Evolutionary conservation across 129 eudicot genomes (phyloP).

Genomic region (Apium graveolens): DNA sequence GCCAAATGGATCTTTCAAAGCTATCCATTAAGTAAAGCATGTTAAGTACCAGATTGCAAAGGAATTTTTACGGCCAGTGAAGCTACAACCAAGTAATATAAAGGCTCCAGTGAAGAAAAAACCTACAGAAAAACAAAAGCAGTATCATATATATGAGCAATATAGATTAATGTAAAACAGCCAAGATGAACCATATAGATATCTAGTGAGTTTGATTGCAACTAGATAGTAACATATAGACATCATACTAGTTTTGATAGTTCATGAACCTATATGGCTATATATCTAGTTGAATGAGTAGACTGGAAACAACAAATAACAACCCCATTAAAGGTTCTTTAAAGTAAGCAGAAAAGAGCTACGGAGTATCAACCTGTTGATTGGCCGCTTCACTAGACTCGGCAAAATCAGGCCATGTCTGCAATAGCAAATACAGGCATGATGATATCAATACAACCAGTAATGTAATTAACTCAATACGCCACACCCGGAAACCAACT

Average conservation of each 20-base stretch:
- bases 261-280: background rate
- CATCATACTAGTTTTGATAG: background rate
- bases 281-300: background rate
- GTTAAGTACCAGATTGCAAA: slow-evolving; percentile 62
- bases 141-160: background rate
- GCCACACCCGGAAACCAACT: slow-evolving; percentile 76
- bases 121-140: slow-evolving; percentile 34
- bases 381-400: slow-evolving; percentile 91
- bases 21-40: background rate
- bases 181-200: too few species aligned
- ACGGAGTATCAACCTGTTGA: slow-evolving; percentile 53
- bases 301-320: background rate
- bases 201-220: too few species aligned
- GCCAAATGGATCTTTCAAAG: background rate
- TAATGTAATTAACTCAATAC: slow-evolving; percentile 60
- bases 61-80: too few species aligned
- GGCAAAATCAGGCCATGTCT: slow-evolving; percentile 85
- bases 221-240: too few species aligned
- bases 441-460: slow-evolving; percentile 63
- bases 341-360: slow-evolving; percentile 6
- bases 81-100: slow-evolving; percentile 71
- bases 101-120: slow-evolving; percentile 62
- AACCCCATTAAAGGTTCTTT: background rate
- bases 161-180: too few species aligned
- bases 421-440: slow-evolving; percentile 57